phyloP scores from a whole-genome alignment of 352 stramenopile genomes.

The Globisporangium nodosum region DNA sequence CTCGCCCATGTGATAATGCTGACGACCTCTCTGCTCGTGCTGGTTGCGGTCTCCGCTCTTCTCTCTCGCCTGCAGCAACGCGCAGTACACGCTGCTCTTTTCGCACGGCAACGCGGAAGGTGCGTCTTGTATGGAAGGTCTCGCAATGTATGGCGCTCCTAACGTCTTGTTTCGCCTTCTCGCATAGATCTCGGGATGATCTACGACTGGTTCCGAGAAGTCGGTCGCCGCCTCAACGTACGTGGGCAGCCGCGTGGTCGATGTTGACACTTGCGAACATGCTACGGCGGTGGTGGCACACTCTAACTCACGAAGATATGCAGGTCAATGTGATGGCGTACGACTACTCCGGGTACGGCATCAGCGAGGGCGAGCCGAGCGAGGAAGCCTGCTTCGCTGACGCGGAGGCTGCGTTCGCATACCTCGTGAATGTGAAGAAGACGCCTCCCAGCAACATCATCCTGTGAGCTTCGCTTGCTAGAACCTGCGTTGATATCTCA shows the following conservation, averaged over 20 bases:
- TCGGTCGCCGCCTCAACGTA: conserved; percentile 74
- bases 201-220: conserved; percentile 95
- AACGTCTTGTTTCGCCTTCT: too few species aligned
- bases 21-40: not conserved
- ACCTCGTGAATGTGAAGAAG: conserved; percentile 91
- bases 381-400: conserved; percentile 95
- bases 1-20: not conserved
- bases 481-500: not conserved
- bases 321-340: conserved; percentile 88
- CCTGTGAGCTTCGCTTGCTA: conserved; percentile 62
- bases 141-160: not conserved
- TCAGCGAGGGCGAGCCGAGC: conserved; percentile 88
- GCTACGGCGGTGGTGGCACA: not conserved
- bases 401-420: conserved; percentile 94
- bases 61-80: conserved; percentile 44
- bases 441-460: conserved; percentile 92
- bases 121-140: conserved; percentile 7
- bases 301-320: not conserved
- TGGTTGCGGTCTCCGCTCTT: not conserved
- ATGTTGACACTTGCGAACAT: not conserved
- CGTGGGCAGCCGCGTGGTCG: not conserved
- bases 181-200: conserved; percentile 94
- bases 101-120: conserved; percentile 96
- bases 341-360: conserved; percentile 98
- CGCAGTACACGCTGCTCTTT: conserved; percentile 94